A percentile compares a stretch with the other conserved stretches of the same genome.
phyloP scores from a whole-genome alignment of 345 rosid genomes.

The Rhodamnia rubescens region DNA sequence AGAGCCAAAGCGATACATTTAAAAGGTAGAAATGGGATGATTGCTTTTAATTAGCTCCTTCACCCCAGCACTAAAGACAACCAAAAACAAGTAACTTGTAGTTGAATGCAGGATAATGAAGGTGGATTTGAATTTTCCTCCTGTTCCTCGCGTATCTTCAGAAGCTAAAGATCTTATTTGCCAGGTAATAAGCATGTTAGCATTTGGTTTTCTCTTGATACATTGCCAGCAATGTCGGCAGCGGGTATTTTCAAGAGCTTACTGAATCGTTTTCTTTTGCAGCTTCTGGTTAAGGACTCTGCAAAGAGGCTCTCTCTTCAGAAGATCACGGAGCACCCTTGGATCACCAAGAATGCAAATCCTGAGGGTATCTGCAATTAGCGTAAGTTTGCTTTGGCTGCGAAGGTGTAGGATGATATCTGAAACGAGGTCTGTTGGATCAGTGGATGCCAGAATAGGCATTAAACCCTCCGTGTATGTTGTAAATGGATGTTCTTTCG shows the following conservation, averaged over 20 bases:
- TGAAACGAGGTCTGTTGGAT: neutral
- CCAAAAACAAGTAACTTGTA: neutral
- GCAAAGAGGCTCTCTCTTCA: constrained; percentile 67
- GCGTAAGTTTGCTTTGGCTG: neutral
- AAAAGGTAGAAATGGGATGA: constrained; percentile 29
- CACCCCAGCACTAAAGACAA: neutral
- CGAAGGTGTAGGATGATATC: neutral
- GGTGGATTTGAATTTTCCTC: constrained; percentile 75
- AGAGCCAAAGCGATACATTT: constrained; percentile 74
- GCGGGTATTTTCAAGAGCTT: neutral
- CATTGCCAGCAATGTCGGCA: neutral
- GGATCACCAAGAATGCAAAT: constrained; percentile 78
- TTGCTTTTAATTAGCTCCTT: neutral
- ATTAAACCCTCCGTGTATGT: neutral
- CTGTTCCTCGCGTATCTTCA: constrained; percentile 38
- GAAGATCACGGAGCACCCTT: constrained; percentile 82
- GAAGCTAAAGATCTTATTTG: constrained; percentile 70
- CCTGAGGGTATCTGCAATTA: constrained; percentile 39
- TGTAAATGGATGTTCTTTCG: neutral
- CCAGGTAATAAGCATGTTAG: constrained; percentile 20
- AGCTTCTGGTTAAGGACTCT: constrained; percentile 89
- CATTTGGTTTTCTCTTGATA: neutral
- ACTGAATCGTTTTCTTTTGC: constrained; percentile 11
- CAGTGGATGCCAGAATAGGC: neutral
- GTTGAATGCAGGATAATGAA: constrained; percentile 53